These are phyloP conservation scores for Diaporthe longicolla DNA, from an alignment of 2,329 filamentous ascomycete species.

Conservation along the genomic window DNA sequence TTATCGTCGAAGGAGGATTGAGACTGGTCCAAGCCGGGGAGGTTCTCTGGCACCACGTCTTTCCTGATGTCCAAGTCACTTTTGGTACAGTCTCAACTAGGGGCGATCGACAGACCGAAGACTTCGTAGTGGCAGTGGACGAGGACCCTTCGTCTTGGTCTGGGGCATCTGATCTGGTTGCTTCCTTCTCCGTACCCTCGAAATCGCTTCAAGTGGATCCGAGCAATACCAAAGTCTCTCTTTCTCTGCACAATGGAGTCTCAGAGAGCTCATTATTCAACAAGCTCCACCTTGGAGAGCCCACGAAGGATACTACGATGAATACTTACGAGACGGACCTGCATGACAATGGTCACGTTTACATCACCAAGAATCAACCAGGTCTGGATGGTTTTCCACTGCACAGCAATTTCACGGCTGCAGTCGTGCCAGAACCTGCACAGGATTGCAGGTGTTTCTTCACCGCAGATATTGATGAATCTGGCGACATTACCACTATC, in stretches of 20 bases:
- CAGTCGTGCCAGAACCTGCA: too few species aligned
- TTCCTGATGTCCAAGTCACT: conserved; percentile 56
- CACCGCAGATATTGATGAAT: conserved; percentile 49
- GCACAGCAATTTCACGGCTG: neutral
- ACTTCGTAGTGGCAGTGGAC: conserved; percentile 51
- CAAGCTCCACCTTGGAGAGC: conserved; percentile 45
- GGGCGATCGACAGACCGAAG: conserved; percentile 48
- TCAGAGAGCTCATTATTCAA: conserved; percentile 43
- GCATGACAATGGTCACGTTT: conserved; percentile 50
- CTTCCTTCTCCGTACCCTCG: conserved; percentile 58
- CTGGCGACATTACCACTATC: conserved; percentile 53
- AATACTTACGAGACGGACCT: conserved; percentile 52
- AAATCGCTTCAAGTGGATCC: conserved; percentile 53
- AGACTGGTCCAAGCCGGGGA: conserved; percentile 34
- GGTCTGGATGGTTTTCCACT: conserved; percentile 50
- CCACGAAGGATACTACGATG: conserved; percentile 39
- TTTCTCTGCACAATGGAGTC: conserved; percentile 50
- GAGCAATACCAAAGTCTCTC: conserved; percentile 49
- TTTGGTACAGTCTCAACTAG: conserved; percentile 55
- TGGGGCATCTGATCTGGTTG: conserved; percentile 56
- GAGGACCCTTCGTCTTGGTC: conserved; percentile 55
- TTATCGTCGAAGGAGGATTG: conserved; percentile 38
- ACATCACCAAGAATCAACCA: conserved; percentile 55
- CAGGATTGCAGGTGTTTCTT: conserved; percentile 45
- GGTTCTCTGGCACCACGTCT: conserved; percentile 53